Conservation (phyloP, 176 grass and related monocot genomes). For the bread wheat (Triticum aestivum) region IWGSC_CS_RefSeq_v2.1 NC_057804.1:616153131-616153630, state of each 20-base stretch:
- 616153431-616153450: background rate
- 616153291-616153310: too few relatives aligned
- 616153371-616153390: background rate
- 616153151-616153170: background rate
- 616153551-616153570: too few relatives aligned
- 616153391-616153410: background rate
- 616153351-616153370: background rate
- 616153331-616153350: background rate
- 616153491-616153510: background rate
- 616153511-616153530: background rate
- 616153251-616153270: too few relatives aligned
- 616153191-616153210: background rate
- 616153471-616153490: background rate
- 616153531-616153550: background rate
- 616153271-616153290: too few relatives aligned
- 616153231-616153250: too few relatives aligned
- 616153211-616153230: too few relatives aligned
- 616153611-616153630: too few relatives aligned
- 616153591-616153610: too few relatives aligned
- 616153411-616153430: background rate
- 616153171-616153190: background rate
- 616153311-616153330: background rate
- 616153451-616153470: background rate
- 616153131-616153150: background rate
- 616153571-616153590: too few relatives aligned